Conservation (phyloP, 2,329 filamentous ascomycete genomes). For the Tolypocladium paradoxum region DNA sequence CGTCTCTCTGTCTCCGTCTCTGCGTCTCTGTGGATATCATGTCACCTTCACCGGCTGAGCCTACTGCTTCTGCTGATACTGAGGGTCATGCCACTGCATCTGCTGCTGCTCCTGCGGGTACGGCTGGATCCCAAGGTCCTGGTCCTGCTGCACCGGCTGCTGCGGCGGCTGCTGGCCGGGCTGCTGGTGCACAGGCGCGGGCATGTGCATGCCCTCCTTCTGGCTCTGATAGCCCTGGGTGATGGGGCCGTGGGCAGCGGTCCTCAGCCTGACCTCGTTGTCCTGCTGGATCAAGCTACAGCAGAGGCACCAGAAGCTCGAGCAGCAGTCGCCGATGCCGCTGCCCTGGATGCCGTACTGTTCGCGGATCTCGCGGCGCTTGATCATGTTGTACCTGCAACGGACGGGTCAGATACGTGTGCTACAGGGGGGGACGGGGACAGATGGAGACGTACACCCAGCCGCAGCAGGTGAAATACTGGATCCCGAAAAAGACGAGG, state of each 20-base stretch:
- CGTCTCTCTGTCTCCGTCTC: background rate
- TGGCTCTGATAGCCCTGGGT: slow-evolving; percentile 26
- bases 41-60: background rate
- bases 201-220: slow-evolving; percentile 27
- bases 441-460: slow-evolving; percentile 25
- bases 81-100: background rate
- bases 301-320: slow-evolving; percentile 44
- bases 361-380: slow-evolving; percentile 42
- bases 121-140: background rate
- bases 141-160: slow-evolving; percentile 1
- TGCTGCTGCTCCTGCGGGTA: background rate
- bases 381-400: slow-evolving; percentile 35
- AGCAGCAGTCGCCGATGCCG: slow-evolving; percentile 36
- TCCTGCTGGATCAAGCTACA: slow-evolving; percentile 48
- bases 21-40: background rate
- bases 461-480: slow-evolving; percentile 28
- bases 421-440: background rate
- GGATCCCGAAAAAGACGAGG: slow-evolving; percentile 26
- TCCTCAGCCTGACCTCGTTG: slow-evolving; percentile 34
- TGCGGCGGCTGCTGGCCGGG: background rate
- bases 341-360: slow-evolving; percentile 42
- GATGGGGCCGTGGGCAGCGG: slow-evolving; percentile 13
- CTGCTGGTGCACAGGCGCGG: slow-evolving; percentile 2
- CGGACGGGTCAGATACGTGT: background rate
- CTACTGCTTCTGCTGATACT: background rate